Base-by-base conservation (phyloP, 73 alveolate species). In the Paramecium octaurelia region DNA sequence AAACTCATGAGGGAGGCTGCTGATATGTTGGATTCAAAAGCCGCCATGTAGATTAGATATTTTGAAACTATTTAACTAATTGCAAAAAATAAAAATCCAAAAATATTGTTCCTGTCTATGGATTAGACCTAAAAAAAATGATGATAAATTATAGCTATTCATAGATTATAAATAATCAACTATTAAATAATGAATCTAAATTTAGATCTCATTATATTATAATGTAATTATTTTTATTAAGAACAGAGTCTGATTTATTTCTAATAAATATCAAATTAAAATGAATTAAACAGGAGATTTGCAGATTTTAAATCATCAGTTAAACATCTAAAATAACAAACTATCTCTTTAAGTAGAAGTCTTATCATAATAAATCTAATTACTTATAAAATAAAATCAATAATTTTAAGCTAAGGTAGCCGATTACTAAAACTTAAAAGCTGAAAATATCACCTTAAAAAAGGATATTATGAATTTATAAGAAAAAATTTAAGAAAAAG, bases 31-130 rank as follows among this genome's bases (percentile, higher is more conserved):
- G 77, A 77, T 38, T 59, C 91, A 2, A 83, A 73, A 70, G 94
- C 94, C 23, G 94, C 94, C 14, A 89, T 89, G 94, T 83, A 89
- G 73, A 89, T 89, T 70, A 42, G 94, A 73, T 89, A 89, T 58
- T 89, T 89, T 71, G 94, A 89, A 89, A 83, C 88, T 6, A 83
- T 89, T 18, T 71, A 69, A 44, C 2, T 21, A 12, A 89, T 89
- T 38, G 86, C 94, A 4, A 64, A 71, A 31, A 77, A 89, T 12
- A 58, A 35, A 69, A 89, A 89, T 48, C 80, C 58, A 40, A 89
- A 89, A 54, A 83, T 89, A 23, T 44, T 89, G 43, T 89, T 89
- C 68, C 58, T 89, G 3, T 31, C 46, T 80, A 48, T 80, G 70
- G 91, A 80, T 80, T 23, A 64, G 12, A 64, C 31, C 12, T 75